Evolutionary conservation across 176 grass and related monocot genomes (phyloP), one percentile per base, ranked within the genome.

Genomic region (Puccinellia tenuiflora): DNA sequence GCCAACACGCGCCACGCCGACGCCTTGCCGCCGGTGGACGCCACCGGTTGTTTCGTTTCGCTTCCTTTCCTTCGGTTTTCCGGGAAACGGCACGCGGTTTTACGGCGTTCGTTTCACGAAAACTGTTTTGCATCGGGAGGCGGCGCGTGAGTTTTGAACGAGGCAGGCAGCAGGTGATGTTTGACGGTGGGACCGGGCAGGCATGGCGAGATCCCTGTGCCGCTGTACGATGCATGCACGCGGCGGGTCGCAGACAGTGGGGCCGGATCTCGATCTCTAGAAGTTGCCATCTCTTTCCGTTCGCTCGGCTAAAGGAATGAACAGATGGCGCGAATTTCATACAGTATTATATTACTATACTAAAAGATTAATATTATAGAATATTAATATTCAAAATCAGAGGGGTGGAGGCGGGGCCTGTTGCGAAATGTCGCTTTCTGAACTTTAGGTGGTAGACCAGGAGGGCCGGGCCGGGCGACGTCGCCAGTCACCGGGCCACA

Each of bases 341-440:
- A 34, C 42, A 47, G 2, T 26, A 66, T 83, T 82, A 65, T 66
- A 55, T 3, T 40, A n/a, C 4, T 34, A 34, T 9, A 9, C 12
- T n/a, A 25, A 70, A 68, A 14, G 0, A 69, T 60, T 16, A 62
- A 31, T 30, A 31, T 5, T 4, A 6, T 38, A 39, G n/a, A n/a
- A 39, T 9, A 39, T 7, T 17, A 18, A 33, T 30, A 60, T 33
- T 2, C 1, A 31, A 7, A 66, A 33, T 66, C 7, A 17, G 28
- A 26, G 15, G 3, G 22, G 68, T 14, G 14, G 68, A 21, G 15
- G 53, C 18, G 16, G 74, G 46, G 25, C 3, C 34, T 50, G 29
- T 18, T 28, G 79, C 66, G n/a, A 25, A 83, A 83, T 22, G 68
- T 86, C 80, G 67, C 75, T 90, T 53, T 90, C 67, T 46, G 14